Evolutionary conservation across 164 flowering plant genomes (phyloP).

Genomic region (Sedum album): DNA sequence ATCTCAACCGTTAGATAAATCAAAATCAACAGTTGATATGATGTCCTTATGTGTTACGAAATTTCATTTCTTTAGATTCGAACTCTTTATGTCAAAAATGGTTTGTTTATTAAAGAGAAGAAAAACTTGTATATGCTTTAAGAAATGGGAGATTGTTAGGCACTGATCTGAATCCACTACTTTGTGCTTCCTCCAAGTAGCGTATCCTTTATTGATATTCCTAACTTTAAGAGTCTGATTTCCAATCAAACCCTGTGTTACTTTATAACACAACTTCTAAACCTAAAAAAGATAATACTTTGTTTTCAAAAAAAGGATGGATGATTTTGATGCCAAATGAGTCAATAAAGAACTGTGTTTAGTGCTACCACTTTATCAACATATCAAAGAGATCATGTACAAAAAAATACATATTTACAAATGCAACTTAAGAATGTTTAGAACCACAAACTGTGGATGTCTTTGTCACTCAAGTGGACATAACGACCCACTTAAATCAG

Average conservation of each 20-base stretch:
- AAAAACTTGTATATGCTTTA: too few relatives aligned
- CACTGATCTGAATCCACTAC: background rate
- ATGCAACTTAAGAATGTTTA: background rate
- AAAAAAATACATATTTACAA: background rate
- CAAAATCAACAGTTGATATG: too few relatives aligned
- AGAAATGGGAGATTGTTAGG: background rate
- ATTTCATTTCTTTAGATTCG: too few relatives aligned
- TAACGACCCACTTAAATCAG: background rate
- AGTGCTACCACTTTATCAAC: slow-evolving; percentile 1
- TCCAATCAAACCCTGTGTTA: background rate
- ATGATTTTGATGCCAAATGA: slow-evolving; percentile 1
- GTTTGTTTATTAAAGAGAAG: too few relatives aligned
- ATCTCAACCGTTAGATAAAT: too few relatives aligned
- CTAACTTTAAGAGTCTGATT: background rate
- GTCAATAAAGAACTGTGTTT: slow-evolving; percentile 1
- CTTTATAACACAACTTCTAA: background rate
- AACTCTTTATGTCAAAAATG: too few relatives aligned
- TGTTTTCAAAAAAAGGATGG: background rate
- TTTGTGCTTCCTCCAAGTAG: background rate
- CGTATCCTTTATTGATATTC: background rate
- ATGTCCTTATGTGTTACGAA: too few relatives aligned
- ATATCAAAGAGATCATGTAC: background rate
- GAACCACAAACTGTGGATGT: background rate
- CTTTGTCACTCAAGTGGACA: slow-evolving; percentile 3
- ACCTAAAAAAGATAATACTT: background rate